Conservation (phyloP, 805 yeast genomes). For the Pichia heedii region DNA sequence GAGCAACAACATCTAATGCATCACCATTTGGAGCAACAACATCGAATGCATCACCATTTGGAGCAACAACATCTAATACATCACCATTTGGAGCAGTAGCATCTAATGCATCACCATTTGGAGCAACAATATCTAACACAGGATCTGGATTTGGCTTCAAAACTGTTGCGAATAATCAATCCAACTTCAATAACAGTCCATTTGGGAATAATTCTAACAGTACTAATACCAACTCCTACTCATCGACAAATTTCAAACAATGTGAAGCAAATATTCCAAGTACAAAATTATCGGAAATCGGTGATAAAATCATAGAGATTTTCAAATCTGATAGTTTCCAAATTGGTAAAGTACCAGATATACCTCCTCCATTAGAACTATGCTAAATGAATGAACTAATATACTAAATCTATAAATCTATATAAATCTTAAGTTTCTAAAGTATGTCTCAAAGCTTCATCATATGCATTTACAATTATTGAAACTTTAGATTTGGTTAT, state of each 20-base stretch:
- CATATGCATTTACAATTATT: slow-evolving; percentile 3
- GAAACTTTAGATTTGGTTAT: slow-evolving; percentile 3
- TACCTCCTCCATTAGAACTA: slow-evolving; percentile 55
- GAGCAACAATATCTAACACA: too few relatives aligned
- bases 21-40: slow-evolving; percentile 17
- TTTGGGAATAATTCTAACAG: too few relatives aligned
- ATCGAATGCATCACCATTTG: slow-evolving; percentile 6
- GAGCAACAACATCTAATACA: not conserved
- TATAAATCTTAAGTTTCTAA: not conserved
- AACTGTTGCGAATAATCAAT: too few relatives aligned
- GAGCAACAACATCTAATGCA: slow-evolving; percentile 8
- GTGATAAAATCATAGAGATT: slow-evolving; percentile 34
- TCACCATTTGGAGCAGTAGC: slow-evolving; percentile 11
- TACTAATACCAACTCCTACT: not conserved
- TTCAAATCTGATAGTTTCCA: slow-evolving; percentile 41
- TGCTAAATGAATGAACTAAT: slow-evolving; percentile 16
- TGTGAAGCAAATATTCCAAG: slow-evolving; percentile 17
- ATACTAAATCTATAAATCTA: not conserved
- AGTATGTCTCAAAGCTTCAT: not conserved
- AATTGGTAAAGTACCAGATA: slow-evolving; percentile 63
- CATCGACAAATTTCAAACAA: slow-evolving; percentile 12
- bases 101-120: slow-evolving; percentile 5
- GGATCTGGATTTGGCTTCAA: too few relatives aligned
- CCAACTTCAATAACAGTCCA: too few relatives aligned
- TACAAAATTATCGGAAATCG: slow-evolving; percentile 30